Evolutionary conservation across 2,329 filamentous ascomycete species (phyloP), one percentile per base, ranked within the genome.

Genomic region (Hypoxylon sp.): DNA sequence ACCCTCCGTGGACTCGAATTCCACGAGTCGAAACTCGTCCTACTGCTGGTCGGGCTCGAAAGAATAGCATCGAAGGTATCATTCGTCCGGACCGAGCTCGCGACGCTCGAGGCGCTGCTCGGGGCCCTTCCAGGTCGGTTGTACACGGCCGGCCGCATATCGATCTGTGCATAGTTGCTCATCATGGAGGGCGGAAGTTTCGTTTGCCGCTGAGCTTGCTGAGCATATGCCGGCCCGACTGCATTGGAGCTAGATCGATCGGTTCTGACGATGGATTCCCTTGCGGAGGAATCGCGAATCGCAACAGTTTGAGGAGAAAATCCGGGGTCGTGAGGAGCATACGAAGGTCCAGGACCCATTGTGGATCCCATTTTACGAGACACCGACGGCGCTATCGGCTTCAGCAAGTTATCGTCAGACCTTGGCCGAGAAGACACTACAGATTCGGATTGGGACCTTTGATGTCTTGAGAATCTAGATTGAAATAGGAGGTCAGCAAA

Each of bases 21-120:
- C 69, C 78, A 78, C 2, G 79, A 79, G 8, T 81, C 82, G 63
- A 81, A 75, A 68, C 77, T 81, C 44, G 78, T 78, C 62, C 74
- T 76, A 65, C 75, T 81, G 40, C 78, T 79, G 7, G 71, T 63
- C 14, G 75, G 76, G 42, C 71, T 75, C 18, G 71, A 64, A 46
- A 77, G 70, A 26, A 73, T 73, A 6, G 69, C 70, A 36, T 78
- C 75, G 54, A 74, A 73, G 49, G 72, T 77, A 7, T 74, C 72
- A 16, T 71, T 72, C 11, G 71, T 71, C 51, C 69, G 64, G 26
- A 69, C 63, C 0, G 73, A 74, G 62, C 74, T 76, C 8, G 64
- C 57, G 38, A 62, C 57, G 40, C 69, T 73, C n/a, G 75, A 69
- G 54, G 69, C 70, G 65, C 65, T 72, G 44, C 59, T 73, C 1